These are phyloP conservation scores for Pleurotus pulmonarius DNA, from an alignment of 768 basidiomycete genomes.

Conservation along the genomic window DNA sequence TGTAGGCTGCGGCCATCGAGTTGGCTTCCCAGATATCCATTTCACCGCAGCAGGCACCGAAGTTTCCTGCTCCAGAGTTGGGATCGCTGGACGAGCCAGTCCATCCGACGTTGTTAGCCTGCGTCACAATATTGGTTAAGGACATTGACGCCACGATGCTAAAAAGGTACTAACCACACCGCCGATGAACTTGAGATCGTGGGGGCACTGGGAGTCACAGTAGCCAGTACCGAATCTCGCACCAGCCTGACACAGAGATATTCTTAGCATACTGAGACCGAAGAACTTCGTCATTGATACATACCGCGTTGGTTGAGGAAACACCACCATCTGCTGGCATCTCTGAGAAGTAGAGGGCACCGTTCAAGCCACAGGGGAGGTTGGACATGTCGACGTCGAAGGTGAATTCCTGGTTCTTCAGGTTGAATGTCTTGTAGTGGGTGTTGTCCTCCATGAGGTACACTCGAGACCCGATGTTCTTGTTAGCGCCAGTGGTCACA, in stretches of 20 bases:
- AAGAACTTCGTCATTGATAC: neutral
- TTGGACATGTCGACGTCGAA: conserved; percentile 60
- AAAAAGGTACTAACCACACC: conserved; percentile 35
- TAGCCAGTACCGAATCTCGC: conserved; percentile 37
- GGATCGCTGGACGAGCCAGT: conserved; percentile 26
- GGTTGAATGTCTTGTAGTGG: conserved; percentile 40
- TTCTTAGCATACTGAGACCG: neutral
- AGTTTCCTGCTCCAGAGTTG: conserved; percentile 43
- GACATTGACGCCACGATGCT: too few relatives aligned
- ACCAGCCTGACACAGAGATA: conserved; percentile 32
- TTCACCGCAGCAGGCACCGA: conserved; percentile 54
- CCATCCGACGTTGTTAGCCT: conserved; percentile 50
- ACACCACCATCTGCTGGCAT: conserved; percentile 56
- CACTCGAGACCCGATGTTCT: conserved; percentile 39
- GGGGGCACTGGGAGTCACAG: conserved; percentile 48
- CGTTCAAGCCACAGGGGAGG: conserved; percentile 57
- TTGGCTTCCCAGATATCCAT: conserved; percentile 65
- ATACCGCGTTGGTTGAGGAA: conserved; percentile 46
- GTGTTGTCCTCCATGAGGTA: conserved; percentile 48
- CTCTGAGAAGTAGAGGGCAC: conserved; percentile 54
- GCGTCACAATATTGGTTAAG: conserved; percentile 1
- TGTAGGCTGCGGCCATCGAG: conserved; percentile 45
- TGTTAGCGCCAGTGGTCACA: conserved; percentile 32
- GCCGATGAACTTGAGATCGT: conserved; percentile 58
- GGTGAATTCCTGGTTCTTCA: conserved; percentile 56